These are phyloP conservation scores for Trichoderma sp. DNA, from an alignment of 2,329 filamentous ascomycete species.

Conservation along the genomic window DNA sequence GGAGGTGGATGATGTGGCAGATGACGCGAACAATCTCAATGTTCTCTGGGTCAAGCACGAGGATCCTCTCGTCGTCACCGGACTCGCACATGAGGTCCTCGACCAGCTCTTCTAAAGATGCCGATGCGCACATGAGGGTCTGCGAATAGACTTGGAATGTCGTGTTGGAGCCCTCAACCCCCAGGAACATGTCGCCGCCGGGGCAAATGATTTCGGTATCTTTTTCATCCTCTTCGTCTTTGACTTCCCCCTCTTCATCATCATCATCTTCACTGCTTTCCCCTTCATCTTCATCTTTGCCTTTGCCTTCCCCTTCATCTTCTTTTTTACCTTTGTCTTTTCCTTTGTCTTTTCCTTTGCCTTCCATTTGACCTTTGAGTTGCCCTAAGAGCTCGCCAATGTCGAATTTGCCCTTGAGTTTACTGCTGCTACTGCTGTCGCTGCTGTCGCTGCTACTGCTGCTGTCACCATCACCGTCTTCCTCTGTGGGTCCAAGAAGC, in stretches of 20 bases:
- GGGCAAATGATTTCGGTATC: not conserved
- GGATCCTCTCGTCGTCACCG: not conserved
- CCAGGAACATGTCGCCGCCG: not conserved
- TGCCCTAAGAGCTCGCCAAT: too few relatives aligned
- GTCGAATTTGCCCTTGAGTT: too few relatives aligned
- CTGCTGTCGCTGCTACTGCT: too few relatives aligned
- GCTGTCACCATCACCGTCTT: too few relatives aligned
- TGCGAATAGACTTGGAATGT: not conserved
- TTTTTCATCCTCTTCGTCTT: not conserved
- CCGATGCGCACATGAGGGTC: not conserved
- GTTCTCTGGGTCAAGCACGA: not conserved
- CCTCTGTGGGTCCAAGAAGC: too few relatives aligned
- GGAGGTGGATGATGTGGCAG: not conserved
- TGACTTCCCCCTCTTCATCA: not conserved
- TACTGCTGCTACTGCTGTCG: too few relatives aligned
- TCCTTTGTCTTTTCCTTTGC: too few relatives aligned
- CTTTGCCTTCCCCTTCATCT: not conserved
- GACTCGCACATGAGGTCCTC: not conserved
- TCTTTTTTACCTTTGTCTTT: not conserved
- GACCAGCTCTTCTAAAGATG: not conserved
- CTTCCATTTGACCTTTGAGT: too few relatives aligned
- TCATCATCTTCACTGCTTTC: not conserved
- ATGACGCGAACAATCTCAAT: not conserved
- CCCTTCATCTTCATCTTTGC: not conserved
- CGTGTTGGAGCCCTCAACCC: not conserved